Evolutionary conservation across 495 filamentous ascomycete species (phyloP), one percentile per base, ranked within the genome.

Genomic region (Penicillium mononematosum): DNA sequence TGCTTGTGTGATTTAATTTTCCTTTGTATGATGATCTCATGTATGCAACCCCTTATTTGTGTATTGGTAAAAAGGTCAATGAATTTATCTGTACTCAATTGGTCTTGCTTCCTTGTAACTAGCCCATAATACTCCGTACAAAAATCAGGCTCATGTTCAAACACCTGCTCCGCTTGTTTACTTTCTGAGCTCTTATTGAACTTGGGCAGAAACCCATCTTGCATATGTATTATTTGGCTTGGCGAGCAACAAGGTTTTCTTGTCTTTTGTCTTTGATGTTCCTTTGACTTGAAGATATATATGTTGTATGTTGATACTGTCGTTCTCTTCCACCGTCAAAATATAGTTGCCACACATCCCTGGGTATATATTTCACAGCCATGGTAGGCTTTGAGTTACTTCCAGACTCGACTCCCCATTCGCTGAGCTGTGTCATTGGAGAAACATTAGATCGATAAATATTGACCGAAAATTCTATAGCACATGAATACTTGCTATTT

Each of bases 21-120:
- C 64, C 56, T 67, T 62, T 67, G 64, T 67, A 44, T 67, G 46
- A 65, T 50, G 64, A 67, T 65, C 53, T 62, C 53, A 61, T 62
- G 55, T 56, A 58, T 66, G 53, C 51, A 56, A 51, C 53, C 58
- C 19, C 24, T 25, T n/a, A n/a, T 43, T 43, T 53, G 50, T 44
- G 49, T 27, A 12, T 17, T 31, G 44, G 47, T 66, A 55, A 66
- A 64, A 64, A 65, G 48, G 39, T 56, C 45, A 62, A 52, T 43
- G 41, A 20, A 55, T 59, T 32, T 56, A 20, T 64, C 46, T 58
- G 58, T 58, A 38, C 42, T 49, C 32, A 27, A 27, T 44, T 24
- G 41, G 45, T 12, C 47, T 36, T 50, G 47, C 50, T 34, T 47
- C 25, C 24, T 48, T 48, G 29, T 48, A 48, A 14, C 27, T 48